Conservation (phyloP, 345 rosid species). For the Microcos paniculata region DNA sequence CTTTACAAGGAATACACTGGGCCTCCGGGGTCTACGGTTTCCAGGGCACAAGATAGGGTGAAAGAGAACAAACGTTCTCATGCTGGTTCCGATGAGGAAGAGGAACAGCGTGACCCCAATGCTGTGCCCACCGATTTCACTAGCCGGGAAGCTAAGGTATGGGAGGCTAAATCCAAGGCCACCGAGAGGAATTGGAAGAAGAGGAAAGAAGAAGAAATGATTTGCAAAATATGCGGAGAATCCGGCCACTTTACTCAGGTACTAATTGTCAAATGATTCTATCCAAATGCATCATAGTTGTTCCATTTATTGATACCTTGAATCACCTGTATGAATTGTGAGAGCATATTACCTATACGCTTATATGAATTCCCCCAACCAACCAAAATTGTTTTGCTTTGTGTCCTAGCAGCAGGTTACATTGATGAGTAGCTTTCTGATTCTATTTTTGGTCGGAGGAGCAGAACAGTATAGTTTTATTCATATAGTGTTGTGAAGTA, state of each 20-base stretch:
- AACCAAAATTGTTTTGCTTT: not conserved
- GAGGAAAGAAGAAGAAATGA: constrained; percentile 98
- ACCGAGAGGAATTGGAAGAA: constrained; percentile 99
- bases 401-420: not conserved
- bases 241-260: constrained; percentile 99
- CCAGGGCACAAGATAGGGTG: constrained; percentile 45
- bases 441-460: not conserved
- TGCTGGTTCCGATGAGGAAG: constrained; percentile 72
- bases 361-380: not conserved
- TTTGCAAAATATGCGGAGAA: constrained; percentile 94
- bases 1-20: constrained; percentile 97
- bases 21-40: constrained; percentile 45
- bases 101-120: constrained; percentile 78
- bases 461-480: not conserved
- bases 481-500: not conserved
- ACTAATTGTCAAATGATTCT: not conserved
- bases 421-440: not conserved
- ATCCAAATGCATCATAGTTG: not conserved
- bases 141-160: constrained; percentile 96
- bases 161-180: constrained; percentile 99
- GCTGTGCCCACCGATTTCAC: constrained; percentile 98
- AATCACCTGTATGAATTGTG: not conserved
- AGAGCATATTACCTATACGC: not conserved
- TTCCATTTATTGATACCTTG: not conserved
- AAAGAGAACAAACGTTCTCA: constrained; percentile 53